Evolutionary conservation across 306 rosid genomes (phyloP).

Genomic region (Adenanthera pavonina): DNA sequence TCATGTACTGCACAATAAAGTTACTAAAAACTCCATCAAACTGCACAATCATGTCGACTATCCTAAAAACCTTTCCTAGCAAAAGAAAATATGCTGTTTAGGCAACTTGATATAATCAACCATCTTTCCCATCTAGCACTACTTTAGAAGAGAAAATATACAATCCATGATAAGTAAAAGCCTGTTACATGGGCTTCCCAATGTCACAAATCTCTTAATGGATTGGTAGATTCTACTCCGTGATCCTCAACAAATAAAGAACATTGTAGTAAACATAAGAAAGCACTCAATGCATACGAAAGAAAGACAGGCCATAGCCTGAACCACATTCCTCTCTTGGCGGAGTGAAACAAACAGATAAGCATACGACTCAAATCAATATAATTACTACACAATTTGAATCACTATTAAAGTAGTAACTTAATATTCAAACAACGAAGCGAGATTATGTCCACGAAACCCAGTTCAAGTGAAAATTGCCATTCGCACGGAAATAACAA

Average conservation of each 20-base stretch:
- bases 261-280: neutral
- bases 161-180: neutral
- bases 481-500: neutral
- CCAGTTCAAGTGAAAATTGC: neutral
- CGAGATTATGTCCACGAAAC: neutral
- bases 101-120: neutral
- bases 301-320: constrained; percentile 2
- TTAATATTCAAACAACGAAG: neutral
- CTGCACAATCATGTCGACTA: neutral
- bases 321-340: neutral
- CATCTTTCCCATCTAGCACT: neutral
- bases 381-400: neutral
- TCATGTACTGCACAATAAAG: neutral
- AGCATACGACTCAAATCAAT: neutral
- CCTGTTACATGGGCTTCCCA: neutral
- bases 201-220: neutral
- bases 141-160: neutral
- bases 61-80: neutral
- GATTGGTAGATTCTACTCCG: neutral
- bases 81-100: neutral
- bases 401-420: neutral
- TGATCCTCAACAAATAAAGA: neutral
- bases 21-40: neutral
- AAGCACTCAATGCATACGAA: neutral
- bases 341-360: neutral